Evolutionary conservation across 805 yeast genomes (phyloP), one percentile per base, ranked within the genome.

Genomic region (Ogataea parapolymorpha): DNA sequence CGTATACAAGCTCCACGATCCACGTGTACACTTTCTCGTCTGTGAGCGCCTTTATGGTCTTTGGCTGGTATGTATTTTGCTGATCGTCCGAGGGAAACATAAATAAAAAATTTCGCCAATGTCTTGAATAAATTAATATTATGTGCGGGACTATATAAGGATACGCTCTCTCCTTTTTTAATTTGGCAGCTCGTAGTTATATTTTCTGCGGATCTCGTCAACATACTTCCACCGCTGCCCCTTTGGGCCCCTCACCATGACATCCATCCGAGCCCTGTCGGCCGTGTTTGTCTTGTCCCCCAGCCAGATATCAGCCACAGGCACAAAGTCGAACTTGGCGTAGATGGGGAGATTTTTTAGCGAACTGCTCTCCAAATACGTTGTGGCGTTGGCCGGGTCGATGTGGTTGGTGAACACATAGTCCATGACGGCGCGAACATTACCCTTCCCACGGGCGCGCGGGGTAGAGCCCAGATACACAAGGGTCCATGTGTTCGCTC

Each of bases 1-100:
- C 97, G 45, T 88, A 82, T 27, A 88, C 88, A 38, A 91, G 71
- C 61, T 93, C 96, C 18, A 83, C 74, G 32, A 93, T 85, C 96
- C 96, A 88, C 45, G 81, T 82, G 61, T 81, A 87, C 6, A 91
- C 91, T 55, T 86, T 85, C 41, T 85, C 86, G 58, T 88, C 95
- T 37, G 79, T 83, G 17, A 79, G 54, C 0, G 82, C 79, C 42
- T 74, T 49, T 17, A 40, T 35, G 12, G 30, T 39, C 33, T 39
- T 39, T 12, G 39, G 41, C 40, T 20, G 48, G 26, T 32, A 37
- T 40, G 26, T 37, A n/a, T 33, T 23, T 16, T 32, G 33, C 16
- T 27, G 34, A 28, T 32, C 34, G 16, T 39, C 42, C 17, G 37
- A 18, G 24, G 33, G 37, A 33, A 39, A 39, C 42, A 39, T 39